These are phyloP conservation scores for Entrophospora sp. DNA, from an alignment of 192 early-diverging fungal species.

Conservation along the genomic window DNA sequence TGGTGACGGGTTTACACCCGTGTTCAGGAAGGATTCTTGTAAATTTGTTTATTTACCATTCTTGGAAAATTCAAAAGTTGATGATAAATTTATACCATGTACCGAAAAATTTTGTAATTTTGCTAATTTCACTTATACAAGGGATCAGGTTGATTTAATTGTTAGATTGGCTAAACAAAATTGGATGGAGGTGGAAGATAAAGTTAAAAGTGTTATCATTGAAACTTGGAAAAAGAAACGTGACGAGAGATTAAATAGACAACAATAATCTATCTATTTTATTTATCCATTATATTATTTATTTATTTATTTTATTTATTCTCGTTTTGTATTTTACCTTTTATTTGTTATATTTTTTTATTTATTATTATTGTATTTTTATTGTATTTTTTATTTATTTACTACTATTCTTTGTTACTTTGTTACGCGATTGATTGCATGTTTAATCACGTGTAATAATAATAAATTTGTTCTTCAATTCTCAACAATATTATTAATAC, in stretches of 20 bases:
- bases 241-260: constrained; percentile 21
- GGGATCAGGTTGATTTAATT: constrained; percentile 52
- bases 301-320: too few species aligned
- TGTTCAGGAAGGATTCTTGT: constrained; percentile 31
- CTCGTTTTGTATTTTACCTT: too few species aligned
- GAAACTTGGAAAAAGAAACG: constrained; percentile 30
- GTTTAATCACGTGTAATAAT: too few species aligned
- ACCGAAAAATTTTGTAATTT: constrained; percentile 56
- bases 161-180: constrained; percentile 43
- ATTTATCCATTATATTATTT: too few species aligned
- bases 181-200: constrained; percentile 24
- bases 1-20: not conserved
- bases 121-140: constrained; percentile 57
- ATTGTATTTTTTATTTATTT: too few species aligned
- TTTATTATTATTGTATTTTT: too few species aligned
- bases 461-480: too few species aligned
- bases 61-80: constrained; percentile 45
- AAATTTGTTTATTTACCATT: constrained; percentile 56
- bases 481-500: too few species aligned
- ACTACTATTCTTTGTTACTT: too few species aligned
- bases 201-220: constrained; percentile 24
- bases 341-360: too few species aligned
- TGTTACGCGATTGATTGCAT: too few species aligned
- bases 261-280: too few species aligned
- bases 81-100: constrained; percentile 52